Evolutionary conservation across 306 rosid species (phyloP), one percentile per base, ranked within the genome.

Genomic region (Macrotyloma uniflorum): DNA sequence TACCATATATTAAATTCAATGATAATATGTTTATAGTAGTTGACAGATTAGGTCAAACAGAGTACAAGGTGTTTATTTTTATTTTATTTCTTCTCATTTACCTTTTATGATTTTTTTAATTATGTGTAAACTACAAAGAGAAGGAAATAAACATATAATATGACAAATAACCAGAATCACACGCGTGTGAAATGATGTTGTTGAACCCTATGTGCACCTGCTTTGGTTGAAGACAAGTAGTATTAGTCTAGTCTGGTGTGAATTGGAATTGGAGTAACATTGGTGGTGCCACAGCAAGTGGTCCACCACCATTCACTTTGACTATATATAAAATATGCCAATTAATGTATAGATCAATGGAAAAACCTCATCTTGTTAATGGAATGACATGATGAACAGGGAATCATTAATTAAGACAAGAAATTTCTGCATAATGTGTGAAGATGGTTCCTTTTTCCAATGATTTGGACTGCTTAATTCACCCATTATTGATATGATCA

Each of bases 151-250:
- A 47, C 28, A 30, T 70, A 70, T n/a, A 28, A 49, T 28, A 50
- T 49, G 30, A 22, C 6, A 36, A 36, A 32, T 19, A 49, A 16
- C 28, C 10, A 51, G 67, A 26, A 53, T 74, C 10, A 24, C 26
- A 55, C 18, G 54, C 67, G 75, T 36, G 78, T 22, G 23, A 22
- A 16, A 32, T 54, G 67, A 35, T 54, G 45, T 42, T 42, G 78
- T 42, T 40, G 55, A 73, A 23, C 36, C 66, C 77, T 22, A 36
- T 22, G 66, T 4, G 36, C 22, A 33, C 1, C 16, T 16, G 65
- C 67, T 55, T 54, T 19, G 57, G 51, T 24, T 59, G 62, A 63
- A 62, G 64, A 47, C 49, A 47, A 76, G 20, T 14, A 30, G 30
- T 14, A 30, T 59, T 50, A 50, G 59, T 18, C 11, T 47, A 47